Conservation (phyloP, 805 yeast genomes). For the Blastobotrys mokoenaii region DNA sequence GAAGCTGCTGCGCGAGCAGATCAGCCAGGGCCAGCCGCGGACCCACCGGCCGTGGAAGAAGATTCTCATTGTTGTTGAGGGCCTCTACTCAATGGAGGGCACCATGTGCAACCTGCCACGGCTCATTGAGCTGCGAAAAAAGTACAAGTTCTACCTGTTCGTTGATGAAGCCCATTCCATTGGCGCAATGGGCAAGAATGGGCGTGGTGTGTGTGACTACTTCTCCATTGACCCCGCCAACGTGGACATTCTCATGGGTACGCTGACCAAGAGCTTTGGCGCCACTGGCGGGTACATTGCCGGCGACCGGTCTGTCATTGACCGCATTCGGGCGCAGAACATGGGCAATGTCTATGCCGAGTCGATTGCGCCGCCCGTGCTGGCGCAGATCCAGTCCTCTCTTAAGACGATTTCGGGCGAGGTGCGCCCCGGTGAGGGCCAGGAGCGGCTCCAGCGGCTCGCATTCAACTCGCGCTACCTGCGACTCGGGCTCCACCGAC, state of each 20-base stretch:
- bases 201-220: constrained; percentile 93
- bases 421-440: constrained; percentile 86
- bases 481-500: constrained; percentile 78
- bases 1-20: constrained; percentile 67
- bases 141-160: constrained; percentile 81
- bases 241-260: constrained; percentile 92
- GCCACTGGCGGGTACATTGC: constrained; percentile 98
- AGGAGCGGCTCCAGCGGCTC: constrained; percentile 81
- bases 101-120: constrained; percentile 76
- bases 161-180: constrained; percentile 98
- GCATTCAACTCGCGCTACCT: constrained; percentile 94
- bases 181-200: constrained; percentile 95
- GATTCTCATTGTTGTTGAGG: constrained; percentile 78
- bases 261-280: constrained; percentile 94
- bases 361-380: constrained; percentile 82
- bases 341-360: constrained; percentile 75
- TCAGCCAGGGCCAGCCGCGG: constrained; percentile 90
- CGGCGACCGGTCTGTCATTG: constrained; percentile 60
- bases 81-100: constrained; percentile 71
- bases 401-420: constrained; percentile 73
- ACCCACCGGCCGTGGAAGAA: constrained; percentile 92
- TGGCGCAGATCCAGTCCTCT: constrained; percentile 79
- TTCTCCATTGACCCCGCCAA: constrained; percentile 69
- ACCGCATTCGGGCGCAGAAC: constrained; percentile 63
- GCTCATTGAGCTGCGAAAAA: constrained; percentile 62